phyloP scores from a whole-genome alignment of 495 filamentous ascomycete species.

The Aspergillus panamensis region DNA sequence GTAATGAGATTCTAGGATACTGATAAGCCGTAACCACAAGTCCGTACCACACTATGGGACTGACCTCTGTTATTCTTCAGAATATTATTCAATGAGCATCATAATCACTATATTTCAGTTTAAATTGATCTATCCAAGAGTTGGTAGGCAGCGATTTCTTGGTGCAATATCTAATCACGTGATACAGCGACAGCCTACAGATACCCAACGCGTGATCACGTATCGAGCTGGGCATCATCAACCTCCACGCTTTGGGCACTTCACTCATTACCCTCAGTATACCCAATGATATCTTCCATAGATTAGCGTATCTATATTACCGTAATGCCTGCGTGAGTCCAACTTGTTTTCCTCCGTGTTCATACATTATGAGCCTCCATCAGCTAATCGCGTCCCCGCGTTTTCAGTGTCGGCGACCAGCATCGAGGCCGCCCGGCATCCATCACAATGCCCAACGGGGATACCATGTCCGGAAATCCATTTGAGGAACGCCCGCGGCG shows the following conservation, averaged over 20 bases:
- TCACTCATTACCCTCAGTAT: neutral
- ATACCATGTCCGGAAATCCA: conserved; percentile 56
- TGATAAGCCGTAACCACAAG: too few species aligned
- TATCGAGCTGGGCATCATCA: conserved; percentile 5
- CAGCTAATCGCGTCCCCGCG: conserved; percentile 25
- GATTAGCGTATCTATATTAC: conserved; percentile 8
- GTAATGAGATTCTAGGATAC: too few species aligned
- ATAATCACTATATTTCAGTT: neutral
- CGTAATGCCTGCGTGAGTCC: conserved; percentile 48
- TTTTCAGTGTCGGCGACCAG: conserved; percentile 73
- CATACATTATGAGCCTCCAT: neutral
- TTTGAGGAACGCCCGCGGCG: conserved; percentile 67
- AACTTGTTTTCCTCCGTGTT: neutral
- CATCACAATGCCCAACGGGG: conserved; percentile 40
- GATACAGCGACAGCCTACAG: conserved; percentile 37
- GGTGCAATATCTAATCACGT: conserved; percentile 28
- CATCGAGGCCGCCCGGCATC: conserved; percentile 48
- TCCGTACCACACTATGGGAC: too few species aligned
- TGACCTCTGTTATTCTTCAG: too few species aligned
- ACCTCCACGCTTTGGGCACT: neutral
- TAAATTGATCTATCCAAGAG: neutral
- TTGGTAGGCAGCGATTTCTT: neutral
- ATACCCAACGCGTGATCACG: conserved; percentile 27
- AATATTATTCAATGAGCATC: too few species aligned
- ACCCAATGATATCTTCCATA: conserved; percentile 13